Evolutionary conservation across 768 basidiomycete genomes (phyloP).

Genomic region (Pisolithus marmoratus): DNA sequence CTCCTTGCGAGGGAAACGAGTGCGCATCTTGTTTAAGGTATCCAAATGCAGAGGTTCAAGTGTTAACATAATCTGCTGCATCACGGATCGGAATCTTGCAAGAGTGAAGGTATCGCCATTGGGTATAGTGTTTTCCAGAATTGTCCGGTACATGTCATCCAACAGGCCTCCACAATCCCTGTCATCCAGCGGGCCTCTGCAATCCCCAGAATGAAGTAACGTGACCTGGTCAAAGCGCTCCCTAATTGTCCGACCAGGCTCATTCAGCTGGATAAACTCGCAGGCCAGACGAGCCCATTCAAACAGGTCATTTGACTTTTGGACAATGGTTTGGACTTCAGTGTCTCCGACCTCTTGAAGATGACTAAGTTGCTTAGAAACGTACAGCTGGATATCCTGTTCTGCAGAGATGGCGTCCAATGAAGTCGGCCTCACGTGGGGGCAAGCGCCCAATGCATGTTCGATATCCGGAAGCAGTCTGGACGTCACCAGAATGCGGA

Average conservation of each 20-base stretch:
- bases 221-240: background rate
- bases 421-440: background rate
- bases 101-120: background rate
- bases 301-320: background rate
- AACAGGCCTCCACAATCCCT: background rate
- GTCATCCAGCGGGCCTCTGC: background rate
- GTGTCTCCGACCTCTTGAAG: background rate
- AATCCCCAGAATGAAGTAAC: background rate
- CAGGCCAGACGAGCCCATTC: constrained; percentile 1
- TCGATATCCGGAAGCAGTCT: background rate
- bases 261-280: background rate
- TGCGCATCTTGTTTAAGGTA: background rate
- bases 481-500: background rate
- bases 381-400: background rate
- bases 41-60: background rate
- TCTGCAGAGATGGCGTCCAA: background rate
- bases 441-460: background rate
- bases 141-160: background rate
- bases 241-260: background rate
- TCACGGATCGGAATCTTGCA: background rate
- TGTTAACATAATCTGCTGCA: background rate
- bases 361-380: background rate
- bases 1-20: background rate
- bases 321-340: constrained; percentile 7
- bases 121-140: background rate